Conservation (phyloP, 176 grass and related monocot species). For the Hordeum vulgare region DNA sequence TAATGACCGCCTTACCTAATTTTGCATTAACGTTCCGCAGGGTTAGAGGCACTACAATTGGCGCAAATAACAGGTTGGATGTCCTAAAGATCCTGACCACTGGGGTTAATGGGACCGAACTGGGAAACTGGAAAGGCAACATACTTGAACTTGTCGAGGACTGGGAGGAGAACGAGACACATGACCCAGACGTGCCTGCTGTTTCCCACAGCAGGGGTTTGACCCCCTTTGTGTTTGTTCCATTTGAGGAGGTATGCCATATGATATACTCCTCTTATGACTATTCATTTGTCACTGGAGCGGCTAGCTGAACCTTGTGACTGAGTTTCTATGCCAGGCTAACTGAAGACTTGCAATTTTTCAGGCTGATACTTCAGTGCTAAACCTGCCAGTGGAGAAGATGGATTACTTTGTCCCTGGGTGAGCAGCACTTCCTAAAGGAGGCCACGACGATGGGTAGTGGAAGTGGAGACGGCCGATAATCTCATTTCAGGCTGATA, state of each 20-base stretch:
- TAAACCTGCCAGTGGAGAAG: conserved; percentile 92
- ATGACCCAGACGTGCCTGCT: conserved; percentile 84
- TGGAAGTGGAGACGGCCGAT: background rate
- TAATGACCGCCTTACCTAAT: background rate
- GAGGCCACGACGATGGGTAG: background rate
- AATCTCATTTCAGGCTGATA: background rate
- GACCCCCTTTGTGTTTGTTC: conserved; percentile 84
- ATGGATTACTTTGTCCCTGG: conserved; percentile 96
- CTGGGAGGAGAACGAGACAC: conserved; percentile 91
- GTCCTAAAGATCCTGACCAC: conserved; percentile 82
- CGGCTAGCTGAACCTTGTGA: background rate
- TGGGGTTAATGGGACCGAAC: conserved; percentile 71
- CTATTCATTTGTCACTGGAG: background rate
- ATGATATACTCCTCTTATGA: background rate
- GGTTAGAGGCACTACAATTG: conserved; percentile 75
- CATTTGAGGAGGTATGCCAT: conserved; percentile 72
- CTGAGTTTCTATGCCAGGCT: background rate
- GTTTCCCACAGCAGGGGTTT: conserved; percentile 82
- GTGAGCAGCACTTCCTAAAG: conserved; percentile 9
- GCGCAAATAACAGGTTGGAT: conserved; percentile 88
- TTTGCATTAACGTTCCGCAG: conserved; percentile 22
- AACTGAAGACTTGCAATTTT: background rate
- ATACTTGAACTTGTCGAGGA: conserved; percentile 70
- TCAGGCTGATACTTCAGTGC: conserved; percentile 77
- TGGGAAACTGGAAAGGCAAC: conserved; percentile 55